These are phyloP conservation scores for Rubia yunnanensis DNA, from an alignment of 257 asterid species.

Conservation along the genomic window DNA sequence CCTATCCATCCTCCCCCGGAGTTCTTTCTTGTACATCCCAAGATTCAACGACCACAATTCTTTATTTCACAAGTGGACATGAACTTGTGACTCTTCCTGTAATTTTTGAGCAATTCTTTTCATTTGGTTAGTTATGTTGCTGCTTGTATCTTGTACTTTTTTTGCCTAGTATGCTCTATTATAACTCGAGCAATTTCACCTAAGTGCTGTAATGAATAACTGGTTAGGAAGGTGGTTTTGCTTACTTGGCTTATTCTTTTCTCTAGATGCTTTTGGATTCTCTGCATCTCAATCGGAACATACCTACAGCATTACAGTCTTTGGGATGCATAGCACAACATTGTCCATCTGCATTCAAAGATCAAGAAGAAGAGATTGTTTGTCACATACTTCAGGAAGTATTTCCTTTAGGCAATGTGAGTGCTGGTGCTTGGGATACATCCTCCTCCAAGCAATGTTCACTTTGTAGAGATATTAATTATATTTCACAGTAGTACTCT, in stretches of 20 bases:
- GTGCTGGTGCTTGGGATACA: slow-evolving; percentile 14
- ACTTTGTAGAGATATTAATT: neutral
- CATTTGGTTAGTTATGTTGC: neutral
- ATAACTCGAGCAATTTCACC: neutral
- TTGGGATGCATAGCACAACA: slow-evolving; percentile 78
- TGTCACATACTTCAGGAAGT: slow-evolving; percentile 49
- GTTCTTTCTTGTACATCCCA: neutral
- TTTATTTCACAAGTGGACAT: neutral
- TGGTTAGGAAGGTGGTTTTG: slow-evolving; percentile 5
- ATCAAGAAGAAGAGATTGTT: slow-evolving; percentile 46
- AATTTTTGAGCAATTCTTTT: neutral
- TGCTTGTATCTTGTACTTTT: neutral
- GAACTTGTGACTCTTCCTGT: neutral
- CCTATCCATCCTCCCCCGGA: neutral
- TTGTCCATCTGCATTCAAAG: slow-evolving; percentile 49
- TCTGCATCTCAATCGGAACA: slow-evolving; percentile 41
- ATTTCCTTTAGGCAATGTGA: slow-evolving; percentile 54
- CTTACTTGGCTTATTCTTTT: slow-evolving; percentile 12
- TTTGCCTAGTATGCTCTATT: neutral
- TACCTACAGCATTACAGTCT: slow-evolving; percentile 74
- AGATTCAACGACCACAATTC: neutral
- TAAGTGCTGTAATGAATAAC: neutral
- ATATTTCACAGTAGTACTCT: neutral
- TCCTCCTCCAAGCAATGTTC: slow-evolving; percentile 2
- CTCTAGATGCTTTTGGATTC: slow-evolving; percentile 57